Conservation (phyloP, 306 rosid genomes). For the Myrica gale region DNA sequence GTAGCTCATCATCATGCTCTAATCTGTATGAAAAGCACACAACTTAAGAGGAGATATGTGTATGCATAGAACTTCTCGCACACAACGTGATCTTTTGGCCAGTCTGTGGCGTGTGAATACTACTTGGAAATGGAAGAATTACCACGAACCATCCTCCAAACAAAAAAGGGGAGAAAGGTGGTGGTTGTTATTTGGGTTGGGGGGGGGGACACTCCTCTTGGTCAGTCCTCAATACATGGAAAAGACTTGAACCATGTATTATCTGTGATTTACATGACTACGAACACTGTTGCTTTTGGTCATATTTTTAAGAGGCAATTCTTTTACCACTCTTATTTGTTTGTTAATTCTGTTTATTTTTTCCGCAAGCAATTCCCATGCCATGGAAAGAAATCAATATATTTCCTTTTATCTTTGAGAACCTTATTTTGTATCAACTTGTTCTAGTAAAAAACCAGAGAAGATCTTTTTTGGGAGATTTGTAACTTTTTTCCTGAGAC, state of each 20-base stretch:
- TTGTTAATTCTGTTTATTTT: neutral
- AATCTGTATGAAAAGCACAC: too few species aligned
- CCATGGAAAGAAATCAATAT: neutral
- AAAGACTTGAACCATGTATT: neutral
- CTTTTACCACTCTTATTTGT: neutral
- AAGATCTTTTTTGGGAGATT: too few species aligned
- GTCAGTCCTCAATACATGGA: neutral
- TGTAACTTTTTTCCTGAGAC: neutral
- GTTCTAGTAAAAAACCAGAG: neutral
- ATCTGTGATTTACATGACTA: neutral
- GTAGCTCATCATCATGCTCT: too few species aligned
- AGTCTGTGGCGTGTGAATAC: too few species aligned
- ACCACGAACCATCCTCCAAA: neutral
- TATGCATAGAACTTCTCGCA: neutral
- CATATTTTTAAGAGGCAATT: neutral
- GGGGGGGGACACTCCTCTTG: neutral
- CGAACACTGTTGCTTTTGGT: neutral
- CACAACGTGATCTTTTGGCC: neutral
- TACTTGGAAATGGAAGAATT: neutral
- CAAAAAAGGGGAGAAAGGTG: neutral
- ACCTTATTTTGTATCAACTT: neutral
- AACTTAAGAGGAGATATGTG: too few species aligned
- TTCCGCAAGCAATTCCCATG: neutral
- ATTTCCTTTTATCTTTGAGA: neutral
- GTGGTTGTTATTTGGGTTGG: too few species aligned